Conservation (phyloP, 2,329 filamentous ascomycete genomes). For the Clarireedia homoeocarpa region DNA sequence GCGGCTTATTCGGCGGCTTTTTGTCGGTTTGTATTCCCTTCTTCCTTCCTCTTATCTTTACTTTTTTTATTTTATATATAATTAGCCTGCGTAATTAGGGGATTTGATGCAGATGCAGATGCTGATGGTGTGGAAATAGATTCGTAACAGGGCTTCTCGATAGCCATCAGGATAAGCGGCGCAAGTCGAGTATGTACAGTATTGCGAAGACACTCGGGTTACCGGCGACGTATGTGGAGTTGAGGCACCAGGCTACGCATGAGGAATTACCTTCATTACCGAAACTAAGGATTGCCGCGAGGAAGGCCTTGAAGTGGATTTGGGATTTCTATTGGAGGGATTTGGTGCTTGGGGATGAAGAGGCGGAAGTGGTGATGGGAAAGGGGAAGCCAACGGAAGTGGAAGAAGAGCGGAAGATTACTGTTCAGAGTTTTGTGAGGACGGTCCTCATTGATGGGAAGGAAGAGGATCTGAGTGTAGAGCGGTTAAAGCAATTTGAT, state of each 20-base stretch:
- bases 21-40: conserved; percentile 50
- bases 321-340: conserved; percentile 80
- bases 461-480: conserved; percentile 13
- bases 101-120: background rate
- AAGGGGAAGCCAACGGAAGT: conserved; percentile 9
- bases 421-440: conserved; percentile 7
- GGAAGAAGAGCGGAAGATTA: conserved; percentile 12
- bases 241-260: conserved; percentile 85
- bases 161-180: conserved; percentile 58
- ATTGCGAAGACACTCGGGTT: conserved; percentile 61
- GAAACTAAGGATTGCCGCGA: conserved; percentile 61
- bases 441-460: conserved; percentile 21
- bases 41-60: too few species aligned
- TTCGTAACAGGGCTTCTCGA: conserved; percentile 79
- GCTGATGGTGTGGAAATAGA: conserved; percentile 31
- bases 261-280: conserved; percentile 73
- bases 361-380: background rate
- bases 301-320: conserved; percentile 71
- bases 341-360: conserved; percentile 27
- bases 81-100: background rate
- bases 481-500: background rate
- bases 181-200: conserved; percentile 66
- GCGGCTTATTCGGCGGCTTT: conserved; percentile 69
- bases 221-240: conserved; percentile 75
- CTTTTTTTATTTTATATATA: too few species aligned